A percentile compares a stretch with the other conserved stretches of the same genome.
phyloP scores from a whole-genome alignment of 768 basidiomycete genomes.

The Pleurotus platypus region DNA sequence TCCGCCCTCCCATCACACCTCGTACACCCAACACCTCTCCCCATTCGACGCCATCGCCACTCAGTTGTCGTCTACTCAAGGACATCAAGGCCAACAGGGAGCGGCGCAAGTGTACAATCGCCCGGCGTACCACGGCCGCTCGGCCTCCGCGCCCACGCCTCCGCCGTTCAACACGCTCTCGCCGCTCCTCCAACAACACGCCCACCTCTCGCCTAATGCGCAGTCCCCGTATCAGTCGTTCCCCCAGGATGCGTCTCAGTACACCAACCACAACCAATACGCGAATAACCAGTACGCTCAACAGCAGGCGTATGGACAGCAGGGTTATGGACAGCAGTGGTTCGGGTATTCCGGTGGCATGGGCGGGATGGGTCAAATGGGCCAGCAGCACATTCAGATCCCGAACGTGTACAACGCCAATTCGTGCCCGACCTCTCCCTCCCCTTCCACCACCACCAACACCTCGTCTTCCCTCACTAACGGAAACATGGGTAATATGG shows the following conservation, averaged over 20 bases:
- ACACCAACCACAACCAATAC: too few species aligned
- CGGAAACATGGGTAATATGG: not conserved
- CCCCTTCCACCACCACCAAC: slow-evolving; percentile 21
- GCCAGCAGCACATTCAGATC: slow-evolving; percentile 63
- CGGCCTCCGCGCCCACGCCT: slow-evolving; percentile 61
- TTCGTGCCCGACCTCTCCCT: slow-evolving; percentile 63
- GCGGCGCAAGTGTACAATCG: not conserved
- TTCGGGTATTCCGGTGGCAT: too few species aligned
- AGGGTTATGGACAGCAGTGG: too few species aligned
- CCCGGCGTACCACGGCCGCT: slow-evolving; percentile 28
- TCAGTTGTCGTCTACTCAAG: not conserved
- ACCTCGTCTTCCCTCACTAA: not conserved
- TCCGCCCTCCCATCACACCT: slow-evolving; percentile 19
- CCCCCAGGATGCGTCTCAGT: too few species aligned
- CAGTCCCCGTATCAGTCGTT: too few species aligned
- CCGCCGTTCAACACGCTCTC: slow-evolving; percentile 23
- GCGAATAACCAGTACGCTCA: too few species aligned
- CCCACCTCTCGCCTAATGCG: too few species aligned
- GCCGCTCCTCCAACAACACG: not conserved
- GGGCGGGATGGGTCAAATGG: too few species aligned
- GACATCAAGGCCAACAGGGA: not conserved
- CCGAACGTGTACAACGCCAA: slow-evolving; percentile 53
- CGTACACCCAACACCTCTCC: slow-evolving; percentile 3
- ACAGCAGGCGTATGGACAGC: too few species aligned
- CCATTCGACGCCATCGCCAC: slow-evolving; percentile 6